Conservation (phyloP, 2,329 filamentous ascomycete genomes). For the Paecilomyces dactylethromorphus region DNA sequence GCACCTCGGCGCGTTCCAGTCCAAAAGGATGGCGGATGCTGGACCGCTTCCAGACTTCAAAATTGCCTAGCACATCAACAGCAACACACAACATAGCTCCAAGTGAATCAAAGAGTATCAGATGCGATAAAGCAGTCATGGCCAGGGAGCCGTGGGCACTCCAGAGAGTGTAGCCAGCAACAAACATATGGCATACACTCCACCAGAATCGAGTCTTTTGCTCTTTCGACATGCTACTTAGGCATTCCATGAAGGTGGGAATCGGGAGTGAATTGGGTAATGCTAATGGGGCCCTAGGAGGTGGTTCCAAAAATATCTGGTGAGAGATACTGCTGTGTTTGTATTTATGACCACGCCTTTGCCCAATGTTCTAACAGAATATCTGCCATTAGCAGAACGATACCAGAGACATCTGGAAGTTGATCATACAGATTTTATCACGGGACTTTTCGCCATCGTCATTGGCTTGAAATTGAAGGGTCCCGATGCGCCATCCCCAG, state of each 20-base stretch:
- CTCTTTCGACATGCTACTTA: constrained; percentile 80
- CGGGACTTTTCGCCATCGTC: constrained; percentile 64
- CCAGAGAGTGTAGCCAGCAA: constrained; percentile 81
- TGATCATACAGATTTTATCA: constrained; percentile 63
- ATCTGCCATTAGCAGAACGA: constrained; percentile 13
- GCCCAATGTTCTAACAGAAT: constrained; percentile 66
- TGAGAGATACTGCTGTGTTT: constrained; percentile 95
- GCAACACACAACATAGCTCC: constrained; percentile 85
- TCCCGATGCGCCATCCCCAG: constrained; percentile 28
- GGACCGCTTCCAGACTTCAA: constrained; percentile 93
- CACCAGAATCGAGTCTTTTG: constrained; percentile 79
- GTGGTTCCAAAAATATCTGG: constrained; percentile 92
- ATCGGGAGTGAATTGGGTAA: constrained; percentile 88
- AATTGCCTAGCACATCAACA: constrained; percentile 91
- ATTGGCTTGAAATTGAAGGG: constrained; percentile 96
- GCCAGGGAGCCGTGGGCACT: constrained; percentile 79
- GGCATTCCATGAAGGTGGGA: constrained; percentile 80
- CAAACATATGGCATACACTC: constrained; percentile 80
- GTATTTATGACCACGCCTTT: constrained; percentile 92
- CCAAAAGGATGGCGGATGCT: constrained; percentile 91
- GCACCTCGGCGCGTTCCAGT: constrained; percentile 83
- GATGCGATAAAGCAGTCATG: constrained; percentile 83
- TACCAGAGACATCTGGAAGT: background rate
- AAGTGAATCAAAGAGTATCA: constrained; percentile 92
- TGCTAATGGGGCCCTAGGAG: constrained; percentile 74